A percentile compares a stretch with the other conserved stretches of the same genome.
Evolutionary conservation across 352 stramenopile genomes (phyloP).

Genomic region (Pythium monospermum): DNA sequence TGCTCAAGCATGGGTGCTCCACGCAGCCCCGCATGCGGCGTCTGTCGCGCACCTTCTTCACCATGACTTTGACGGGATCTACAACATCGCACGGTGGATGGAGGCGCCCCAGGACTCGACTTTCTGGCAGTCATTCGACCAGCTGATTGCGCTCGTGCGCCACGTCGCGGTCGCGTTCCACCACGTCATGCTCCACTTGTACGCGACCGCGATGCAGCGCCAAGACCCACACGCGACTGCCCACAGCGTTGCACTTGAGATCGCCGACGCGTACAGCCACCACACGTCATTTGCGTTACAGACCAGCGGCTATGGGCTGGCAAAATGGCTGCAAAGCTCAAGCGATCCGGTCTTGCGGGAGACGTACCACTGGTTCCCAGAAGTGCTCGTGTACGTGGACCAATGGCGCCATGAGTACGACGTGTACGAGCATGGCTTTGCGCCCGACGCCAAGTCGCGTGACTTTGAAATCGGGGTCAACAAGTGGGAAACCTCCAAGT

Average conservation of each 20-base stretch:
- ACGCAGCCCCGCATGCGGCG: background rate
- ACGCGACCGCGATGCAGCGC: slow-evolving; percentile 20
- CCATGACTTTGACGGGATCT: slow-evolving; percentile 5
- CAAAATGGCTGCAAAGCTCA: slow-evolving; percentile 1
- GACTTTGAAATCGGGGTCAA: slow-evolving; percentile 16
- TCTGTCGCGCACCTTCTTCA: slow-evolving; percentile 8
- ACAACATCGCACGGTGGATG: slow-evolving; percentile 16
- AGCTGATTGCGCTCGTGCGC: slow-evolving; percentile 9
- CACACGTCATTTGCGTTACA: slow-evolving; percentile 2
- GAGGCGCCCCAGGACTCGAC: slow-evolving; percentile 4
- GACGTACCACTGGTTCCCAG: slow-evolving; percentile 35
- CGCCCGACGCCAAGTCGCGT: slow-evolving; percentile 11
- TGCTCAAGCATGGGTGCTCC: background rate
- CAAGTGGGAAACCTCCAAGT: slow-evolving; percentile 15
- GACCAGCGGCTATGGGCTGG: slow-evolving; percentile 12
- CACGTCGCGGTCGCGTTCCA: slow-evolving; percentile 16
- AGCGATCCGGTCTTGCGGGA: slow-evolving; percentile 23
- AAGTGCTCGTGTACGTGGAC: slow-evolving; percentile 40
- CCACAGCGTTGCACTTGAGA: background rate
- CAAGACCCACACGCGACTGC: slow-evolving; percentile 4
- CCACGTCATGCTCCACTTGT: slow-evolving; percentile 22
- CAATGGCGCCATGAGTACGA: slow-evolving; percentile 26
- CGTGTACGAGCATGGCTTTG: slow-evolving; percentile 25
- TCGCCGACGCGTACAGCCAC: background rate
- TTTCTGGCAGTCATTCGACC: slow-evolving; percentile 18